A percentile compares a stretch with the other conserved stretches of the same genome.
Evolutionary conservation across 1,284 basidiomycete genomes (phyloP).

Genomic region (Ustilago lituana): DNA sequence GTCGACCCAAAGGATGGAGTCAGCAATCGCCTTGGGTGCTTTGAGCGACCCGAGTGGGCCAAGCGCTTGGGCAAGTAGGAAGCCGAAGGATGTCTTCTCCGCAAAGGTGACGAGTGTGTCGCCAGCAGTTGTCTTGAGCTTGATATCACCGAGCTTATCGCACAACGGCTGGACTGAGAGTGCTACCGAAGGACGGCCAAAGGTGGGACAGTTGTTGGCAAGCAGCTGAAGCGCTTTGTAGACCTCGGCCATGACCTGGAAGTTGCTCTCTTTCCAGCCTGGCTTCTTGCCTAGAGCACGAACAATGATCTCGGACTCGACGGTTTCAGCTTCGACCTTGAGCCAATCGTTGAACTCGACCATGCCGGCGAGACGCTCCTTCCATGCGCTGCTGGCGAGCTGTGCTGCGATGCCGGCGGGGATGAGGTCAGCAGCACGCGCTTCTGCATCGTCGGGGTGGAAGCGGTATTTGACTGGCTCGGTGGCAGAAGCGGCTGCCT

Average conservation of each 20-base stretch:
- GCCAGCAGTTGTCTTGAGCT: slow-evolving; percentile 95
- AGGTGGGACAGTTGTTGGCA: slow-evolving; percentile 81
- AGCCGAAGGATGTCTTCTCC: slow-evolving; percentile 92
- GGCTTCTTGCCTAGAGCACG: slow-evolving; percentile 88
- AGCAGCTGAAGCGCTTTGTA: slow-evolving; percentile 71
- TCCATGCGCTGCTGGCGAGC: slow-evolving; percentile 90
- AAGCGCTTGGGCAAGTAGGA: slow-evolving; percentile 83
- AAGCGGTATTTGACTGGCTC: slow-evolving; percentile 89
- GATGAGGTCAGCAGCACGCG: slow-evolving; percentile 78
- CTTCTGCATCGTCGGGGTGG: slow-evolving; percentile 90
- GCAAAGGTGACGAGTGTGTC: slow-evolving; percentile 84
- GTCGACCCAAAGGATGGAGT: slow-evolving; percentile 90
- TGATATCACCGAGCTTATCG: slow-evolving; percentile 96
- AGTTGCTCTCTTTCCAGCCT: slow-evolving; percentile 98
- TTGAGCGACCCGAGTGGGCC: slow-evolving; percentile 70
- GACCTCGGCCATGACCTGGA: slow-evolving; percentile 73
- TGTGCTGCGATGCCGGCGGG: slow-evolving; percentile 78
- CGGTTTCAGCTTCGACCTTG: slow-evolving; percentile 74
- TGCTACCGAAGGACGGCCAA: slow-evolving; percentile 85
- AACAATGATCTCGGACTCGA: slow-evolving; percentile 89
- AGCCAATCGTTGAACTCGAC: slow-evolving; percentile 88
- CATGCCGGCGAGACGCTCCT: slow-evolving; percentile 84
- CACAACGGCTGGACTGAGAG: slow-evolving; percentile 84
- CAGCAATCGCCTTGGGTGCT: slow-evolving; percentile 95
- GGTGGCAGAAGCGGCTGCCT: slow-evolving; percentile 72